Evolutionary conservation across 2,329 filamentous ascomycete species (phyloP).

Genomic region (Thielaviopsis ethacetica): DNA sequence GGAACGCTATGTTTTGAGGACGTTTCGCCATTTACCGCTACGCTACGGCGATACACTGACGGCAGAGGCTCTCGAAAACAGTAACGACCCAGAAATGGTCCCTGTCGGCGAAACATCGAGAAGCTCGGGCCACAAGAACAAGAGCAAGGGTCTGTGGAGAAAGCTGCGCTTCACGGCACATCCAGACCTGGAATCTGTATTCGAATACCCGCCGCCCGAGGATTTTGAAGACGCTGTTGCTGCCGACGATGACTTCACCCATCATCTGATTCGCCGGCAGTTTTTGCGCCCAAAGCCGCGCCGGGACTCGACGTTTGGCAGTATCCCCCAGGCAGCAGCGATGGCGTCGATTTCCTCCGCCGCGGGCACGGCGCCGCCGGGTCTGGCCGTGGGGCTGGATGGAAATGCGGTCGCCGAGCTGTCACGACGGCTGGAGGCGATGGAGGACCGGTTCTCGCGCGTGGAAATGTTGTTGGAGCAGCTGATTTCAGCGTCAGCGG

Average conservation of each 20-base stretch:
- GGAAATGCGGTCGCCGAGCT: conserved; percentile 29
- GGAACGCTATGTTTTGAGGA: conserved; percentile 50
- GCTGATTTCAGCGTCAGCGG: conserved; percentile 14
- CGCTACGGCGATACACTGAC: conserved; percentile 10
- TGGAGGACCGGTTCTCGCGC: conserved; percentile 33
- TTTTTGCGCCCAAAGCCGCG: conserved; percentile 32
- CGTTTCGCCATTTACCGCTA: conserved; percentile 23
- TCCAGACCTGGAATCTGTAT: conserved; percentile 55
- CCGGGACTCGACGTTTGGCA: conserved; percentile 41
- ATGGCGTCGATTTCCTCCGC: background rate
- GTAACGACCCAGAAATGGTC: conserved; percentile 11
- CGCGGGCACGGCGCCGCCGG: conserved; percentile 14
- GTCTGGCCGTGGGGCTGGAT: conserved; percentile 1
- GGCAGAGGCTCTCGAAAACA: conserved; percentile 10
- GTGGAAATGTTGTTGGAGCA: conserved; percentile 31
- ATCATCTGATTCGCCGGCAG: conserved; percentile 40
- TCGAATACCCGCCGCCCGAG: conserved; percentile 53
- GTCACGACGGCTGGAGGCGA: conserved; percentile 26
- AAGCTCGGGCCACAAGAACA: background rate
- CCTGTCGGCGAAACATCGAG: background rate
- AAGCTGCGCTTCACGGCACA: conserved; percentile 54
- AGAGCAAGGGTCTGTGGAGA: conserved; percentile 37
- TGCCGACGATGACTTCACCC: conserved; percentile 41
- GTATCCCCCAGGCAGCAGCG: conserved; percentile 21
- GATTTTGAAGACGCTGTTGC: conserved; percentile 39